Evolutionary conservation across 768 basidiomycete genomes (phyloP).

Genomic region (Boletus sp.): DNA sequence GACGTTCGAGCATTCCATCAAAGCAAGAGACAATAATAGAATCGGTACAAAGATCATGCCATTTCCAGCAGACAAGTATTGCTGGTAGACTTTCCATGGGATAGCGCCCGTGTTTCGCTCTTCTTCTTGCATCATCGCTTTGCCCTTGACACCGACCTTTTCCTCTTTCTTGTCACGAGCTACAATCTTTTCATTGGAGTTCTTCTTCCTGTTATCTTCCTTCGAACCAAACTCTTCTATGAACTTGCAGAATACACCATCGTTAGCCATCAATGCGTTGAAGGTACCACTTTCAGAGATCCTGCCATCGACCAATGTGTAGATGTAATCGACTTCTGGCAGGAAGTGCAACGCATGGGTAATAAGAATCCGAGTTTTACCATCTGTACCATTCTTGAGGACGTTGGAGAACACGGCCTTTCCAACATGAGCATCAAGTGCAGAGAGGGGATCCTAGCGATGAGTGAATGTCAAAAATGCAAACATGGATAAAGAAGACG

Average conservation of each 20-base stretch:
- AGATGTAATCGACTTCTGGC: conserved; percentile 83
- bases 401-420: conserved; percentile 85
- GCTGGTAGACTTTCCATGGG: conserved; percentile 30
- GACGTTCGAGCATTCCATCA: conserved; percentile 70
- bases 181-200: conserved; percentile 33
- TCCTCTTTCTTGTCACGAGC: conserved; percentile 28
- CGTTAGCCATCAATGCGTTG: conserved; percentile 58
- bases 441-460: conserved; percentile 74
- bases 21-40: conserved; percentile 54
- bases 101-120: too few species aligned
- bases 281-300: conserved; percentile 84
- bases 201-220: conserved; percentile 37
- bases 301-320: conserved; percentile 70
- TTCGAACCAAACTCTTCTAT: conserved; percentile 50
- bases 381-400: conserved; percentile 56
- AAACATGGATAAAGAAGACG: conserved; percentile 8
- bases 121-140: too few species aligned
- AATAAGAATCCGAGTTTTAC: conserved; percentile 83
- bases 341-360: conserved; percentile 93
- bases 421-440: conserved; percentile 90
- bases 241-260: conserved; percentile 74
- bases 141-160: too few species aligned
- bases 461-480: not conserved
- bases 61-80: conserved; percentile 69
- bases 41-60: conserved; percentile 65